Conservation (phyloP, 768 basidiomycete species). For the Pleurotus sapidus region DNA sequence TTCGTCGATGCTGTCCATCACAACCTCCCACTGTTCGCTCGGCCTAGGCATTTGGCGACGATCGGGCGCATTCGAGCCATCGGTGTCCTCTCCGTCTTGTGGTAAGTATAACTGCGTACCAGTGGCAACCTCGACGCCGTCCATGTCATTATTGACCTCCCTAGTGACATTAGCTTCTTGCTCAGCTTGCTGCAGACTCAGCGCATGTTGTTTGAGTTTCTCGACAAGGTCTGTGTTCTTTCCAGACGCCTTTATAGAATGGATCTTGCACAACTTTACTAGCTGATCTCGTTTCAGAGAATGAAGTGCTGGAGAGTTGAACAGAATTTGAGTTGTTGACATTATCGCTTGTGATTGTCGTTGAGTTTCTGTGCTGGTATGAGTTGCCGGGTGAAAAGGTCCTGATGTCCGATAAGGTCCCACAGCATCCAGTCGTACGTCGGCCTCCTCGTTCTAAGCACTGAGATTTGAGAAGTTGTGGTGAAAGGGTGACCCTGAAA, state of each 20-base stretch:
- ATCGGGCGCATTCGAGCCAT: background rate
- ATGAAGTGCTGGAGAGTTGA: constrained; percentile 81
- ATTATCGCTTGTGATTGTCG: no score
- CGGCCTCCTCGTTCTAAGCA: background rate
- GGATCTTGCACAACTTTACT: constrained; percentile 80
- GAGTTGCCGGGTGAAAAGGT: background rate
- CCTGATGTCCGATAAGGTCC: background rate
- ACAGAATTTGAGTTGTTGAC: constrained; percentile 69
- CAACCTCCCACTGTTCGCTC: constrained; percentile 81
- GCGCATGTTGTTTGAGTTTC: constrained; percentile 65
- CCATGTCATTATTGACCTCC: constrained; percentile 11
- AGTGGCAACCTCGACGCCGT: background rate
- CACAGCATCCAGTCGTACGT: no score
- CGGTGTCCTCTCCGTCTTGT: background rate
- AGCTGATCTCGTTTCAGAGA: constrained; percentile 85
- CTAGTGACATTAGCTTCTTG: constrained; percentile 15
- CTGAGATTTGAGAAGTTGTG: background rate
- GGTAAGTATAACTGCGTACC: background rate
- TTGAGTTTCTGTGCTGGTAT: no score
- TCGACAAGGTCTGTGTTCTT: constrained; percentile 77
- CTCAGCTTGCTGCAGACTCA: constrained; percentile 58
- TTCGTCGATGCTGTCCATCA: constrained; percentile 82
- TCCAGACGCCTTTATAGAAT: constrained; percentile 75
- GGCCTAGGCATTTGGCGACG: constrained; percentile 43
- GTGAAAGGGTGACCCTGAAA: no score